A percentile compares a stretch with the other conserved stretches of the same genome.
Evolutionary conservation across 768 basidiomycete species (phyloP).

Genomic region (Leucosporidium yakuticum): DNA sequence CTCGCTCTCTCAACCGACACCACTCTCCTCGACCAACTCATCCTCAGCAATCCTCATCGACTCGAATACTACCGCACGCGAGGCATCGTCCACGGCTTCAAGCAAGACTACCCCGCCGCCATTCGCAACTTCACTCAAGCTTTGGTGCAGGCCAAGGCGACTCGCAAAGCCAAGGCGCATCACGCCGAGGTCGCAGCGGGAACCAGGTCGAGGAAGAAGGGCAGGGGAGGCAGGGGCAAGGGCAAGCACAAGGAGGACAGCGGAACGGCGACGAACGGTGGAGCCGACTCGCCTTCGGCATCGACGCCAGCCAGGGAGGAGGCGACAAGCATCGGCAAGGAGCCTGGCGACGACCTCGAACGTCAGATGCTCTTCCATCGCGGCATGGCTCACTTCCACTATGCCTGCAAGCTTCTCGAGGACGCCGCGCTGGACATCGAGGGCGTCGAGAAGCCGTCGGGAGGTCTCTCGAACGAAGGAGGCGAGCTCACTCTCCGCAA

Average conservation of each 20-base stretch:
- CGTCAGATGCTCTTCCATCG: conserved; percentile 76
- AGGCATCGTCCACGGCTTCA: conserved; percentile 84
- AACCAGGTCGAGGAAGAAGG: conserved; percentile 53
- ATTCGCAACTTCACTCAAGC: conserved; percentile 75
- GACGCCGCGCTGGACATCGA: conserved; percentile 64
- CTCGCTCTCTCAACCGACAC: conserved; percentile 77
- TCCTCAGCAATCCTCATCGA: conserved; percentile 63
- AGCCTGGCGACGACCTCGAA: conserved; percentile 80
- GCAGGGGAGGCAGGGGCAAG: conserved; percentile 1
- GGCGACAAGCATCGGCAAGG: conserved; percentile 38
- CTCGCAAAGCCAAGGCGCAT: conserved; percentile 53
- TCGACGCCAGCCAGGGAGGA: conserved; percentile 25
- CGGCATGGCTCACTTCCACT: conserved; percentile 74
- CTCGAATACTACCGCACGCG: conserved; percentile 81
- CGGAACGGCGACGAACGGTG: not conserved
- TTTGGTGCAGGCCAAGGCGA: conserved; percentile 66
- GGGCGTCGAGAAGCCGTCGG: conserved; percentile 52
- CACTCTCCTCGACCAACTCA: conserved; percentile 70
- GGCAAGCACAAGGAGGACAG: conserved; percentile 6
- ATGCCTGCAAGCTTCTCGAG: conserved; percentile 70
- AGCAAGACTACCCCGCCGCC: conserved; percentile 70
- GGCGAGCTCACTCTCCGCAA: conserved; percentile 71
- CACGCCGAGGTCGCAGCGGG: conserved; percentile 45
- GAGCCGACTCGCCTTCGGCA: not conserved
- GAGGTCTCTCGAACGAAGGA: conserved; percentile 53